phyloP scores from a whole-genome alignment of 768 basidiomycete species.

The Leccinum variicolor region DNA sequence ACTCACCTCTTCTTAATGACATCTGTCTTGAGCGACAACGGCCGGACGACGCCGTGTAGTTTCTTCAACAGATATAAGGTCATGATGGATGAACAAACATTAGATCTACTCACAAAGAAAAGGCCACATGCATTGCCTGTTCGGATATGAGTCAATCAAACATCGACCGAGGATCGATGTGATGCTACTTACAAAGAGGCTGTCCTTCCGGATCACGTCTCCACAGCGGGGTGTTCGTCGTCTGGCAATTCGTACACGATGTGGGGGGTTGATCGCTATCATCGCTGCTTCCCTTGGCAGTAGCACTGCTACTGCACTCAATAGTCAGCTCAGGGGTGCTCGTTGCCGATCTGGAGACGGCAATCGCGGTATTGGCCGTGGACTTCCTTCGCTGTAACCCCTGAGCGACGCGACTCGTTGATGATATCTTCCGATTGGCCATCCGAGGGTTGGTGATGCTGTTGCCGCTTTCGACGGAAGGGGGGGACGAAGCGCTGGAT shows the following conservation, averaged over 20 bases:
- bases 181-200: slow-evolving; percentile 67
- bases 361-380: slow-evolving; percentile 19
- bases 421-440: slow-evolving; percentile 56
- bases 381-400: slow-evolving; percentile 56
- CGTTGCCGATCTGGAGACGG: slow-evolving; percentile 48
- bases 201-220: slow-evolving; percentile 90
- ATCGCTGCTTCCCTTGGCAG: slow-evolving; percentile 46
- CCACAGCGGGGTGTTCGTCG: slow-evolving; percentile 94
- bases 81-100: neutral
- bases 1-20: slow-evolving; percentile 92
- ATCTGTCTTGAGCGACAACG: slow-evolving; percentile 93
- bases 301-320: slow-evolving; percentile 28
- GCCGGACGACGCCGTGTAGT: slow-evolving; percentile 92
- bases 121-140: slow-evolving; percentile 88
- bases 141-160: slow-evolving; percentile 13
- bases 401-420: slow-evolving; percentile 58
- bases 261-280: slow-evolving; percentile 74
- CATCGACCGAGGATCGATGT: slow-evolving; percentile 6
- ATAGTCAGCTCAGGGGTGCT: slow-evolving; percentile 63
- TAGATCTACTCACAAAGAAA: slow-evolving; percentile 71
- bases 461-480: slow-evolving; percentile 54
- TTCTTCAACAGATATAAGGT: slow-evolving; percentile 53
- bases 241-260: slow-evolving; percentile 91
- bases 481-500: slow-evolving; percentile 71
- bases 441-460: slow-evolving; percentile 28